Percentiles rank a stretch among this genome's conserved stretches.
phyloP scores from a whole-genome alignment of 305 asterid species.

The Fraxinus floribunda region DNA sequence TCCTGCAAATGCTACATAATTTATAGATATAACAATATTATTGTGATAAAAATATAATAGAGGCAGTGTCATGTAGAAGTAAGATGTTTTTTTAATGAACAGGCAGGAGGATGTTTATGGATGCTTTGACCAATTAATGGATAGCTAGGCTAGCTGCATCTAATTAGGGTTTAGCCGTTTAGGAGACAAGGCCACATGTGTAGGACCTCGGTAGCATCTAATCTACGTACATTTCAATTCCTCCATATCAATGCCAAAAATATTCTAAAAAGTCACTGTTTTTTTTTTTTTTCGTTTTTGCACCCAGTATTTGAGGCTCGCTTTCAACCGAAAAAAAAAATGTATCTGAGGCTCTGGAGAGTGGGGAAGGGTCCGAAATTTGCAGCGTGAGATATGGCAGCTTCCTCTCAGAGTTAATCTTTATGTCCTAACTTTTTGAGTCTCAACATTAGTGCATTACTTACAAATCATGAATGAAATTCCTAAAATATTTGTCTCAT shows the following conservation, averaged over 20 bases:
- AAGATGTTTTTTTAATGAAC: neutral
- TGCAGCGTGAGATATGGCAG: neutral
- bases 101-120: neutral
- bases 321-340: neutral
- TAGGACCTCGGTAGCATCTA: neutral
- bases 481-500: neutral
- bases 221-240: neutral
- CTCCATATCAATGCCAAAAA: neutral
- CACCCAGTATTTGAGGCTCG: neutral
- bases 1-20: too few relatives aligned
- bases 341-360: neutral
- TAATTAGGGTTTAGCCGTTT: neutral
- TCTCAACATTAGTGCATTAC: neutral
- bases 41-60: neutral
- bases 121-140: neutral
- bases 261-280: too few relatives aligned
- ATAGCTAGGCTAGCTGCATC: neutral
- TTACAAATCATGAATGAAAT: neutral
- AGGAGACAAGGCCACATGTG: slow-evolving; percentile 1
- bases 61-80: neutral
- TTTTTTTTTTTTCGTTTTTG: too few relatives aligned
- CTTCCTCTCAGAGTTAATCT: neutral
- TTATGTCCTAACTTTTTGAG: neutral
- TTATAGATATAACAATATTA: too few relatives aligned
- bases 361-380: neutral